Evolutionary conservation across 768 basidiomycete genomes (phyloP).

Genomic region (Rhodotorula babjevae): DNA sequence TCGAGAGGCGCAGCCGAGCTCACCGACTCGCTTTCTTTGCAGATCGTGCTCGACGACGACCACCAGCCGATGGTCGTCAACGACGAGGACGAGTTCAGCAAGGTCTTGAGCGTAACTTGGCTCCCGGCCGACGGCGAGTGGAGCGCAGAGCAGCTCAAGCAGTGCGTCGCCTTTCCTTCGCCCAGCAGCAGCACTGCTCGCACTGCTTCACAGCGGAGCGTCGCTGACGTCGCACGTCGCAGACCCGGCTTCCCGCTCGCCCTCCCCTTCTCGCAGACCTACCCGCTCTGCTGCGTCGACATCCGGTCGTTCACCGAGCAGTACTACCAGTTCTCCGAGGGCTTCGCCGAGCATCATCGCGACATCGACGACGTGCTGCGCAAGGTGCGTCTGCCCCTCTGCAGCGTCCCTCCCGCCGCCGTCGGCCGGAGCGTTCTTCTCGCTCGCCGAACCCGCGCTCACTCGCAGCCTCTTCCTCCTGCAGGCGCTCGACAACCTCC

Average conservation of each 20-base stretch:
- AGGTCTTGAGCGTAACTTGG: slow-evolving; percentile 78
- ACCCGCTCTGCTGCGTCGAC: slow-evolving; percentile 90
- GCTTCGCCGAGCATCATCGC: slow-evolving; percentile 81
- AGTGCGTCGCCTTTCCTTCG: slow-evolving; percentile 8
- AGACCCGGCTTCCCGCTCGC: slow-evolving; percentile 64
- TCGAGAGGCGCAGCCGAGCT: not conserved
- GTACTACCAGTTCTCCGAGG: slow-evolving; percentile 94
- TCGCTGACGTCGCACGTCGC: not conserved
- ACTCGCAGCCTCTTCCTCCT: not conserved
- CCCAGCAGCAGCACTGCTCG: too few species aligned
- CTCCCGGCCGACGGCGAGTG: slow-evolving; percentile 59
- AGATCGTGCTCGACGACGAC: slow-evolving; percentile 80
- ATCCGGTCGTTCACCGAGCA: slow-evolving; percentile 85
- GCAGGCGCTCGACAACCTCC: slow-evolving; percentile 78
- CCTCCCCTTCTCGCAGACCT: slow-evolving; percentile 92
- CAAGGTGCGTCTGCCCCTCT: slow-evolving; percentile 59
- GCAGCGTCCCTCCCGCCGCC: slow-evolving; percentile 8
- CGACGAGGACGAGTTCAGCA: slow-evolving; percentile 59
- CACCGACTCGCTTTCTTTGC: not conserved
- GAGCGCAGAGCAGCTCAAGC: slow-evolving; percentile 19
- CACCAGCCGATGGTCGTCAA: slow-evolving; percentile 74
- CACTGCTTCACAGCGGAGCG: not conserved
- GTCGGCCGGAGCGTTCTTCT: too few species aligned
- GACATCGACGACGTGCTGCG: slow-evolving; percentile 86
- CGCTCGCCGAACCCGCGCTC: not conserved